Conservation (phyloP, 106 monocot genomes). For the Dendrobium catenatum region DNA sequence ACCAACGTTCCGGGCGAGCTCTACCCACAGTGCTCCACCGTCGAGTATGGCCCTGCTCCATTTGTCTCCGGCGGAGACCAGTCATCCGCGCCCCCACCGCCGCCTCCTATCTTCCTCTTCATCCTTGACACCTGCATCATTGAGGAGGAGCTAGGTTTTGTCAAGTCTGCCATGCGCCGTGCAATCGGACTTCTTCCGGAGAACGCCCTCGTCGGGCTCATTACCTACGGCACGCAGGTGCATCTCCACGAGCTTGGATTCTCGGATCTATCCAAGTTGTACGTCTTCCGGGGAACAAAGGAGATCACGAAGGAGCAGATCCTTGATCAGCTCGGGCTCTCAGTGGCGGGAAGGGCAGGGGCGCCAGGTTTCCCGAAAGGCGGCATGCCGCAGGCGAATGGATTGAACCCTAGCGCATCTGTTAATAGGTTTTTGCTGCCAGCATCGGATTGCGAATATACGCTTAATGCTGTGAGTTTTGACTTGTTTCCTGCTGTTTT, state of each 20-base stretch:
- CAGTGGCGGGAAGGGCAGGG: constrained; percentile 16
- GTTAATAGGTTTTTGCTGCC: constrained; percentile 80
- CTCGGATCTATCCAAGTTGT: constrained; percentile 67
- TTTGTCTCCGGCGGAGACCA: not conserved
- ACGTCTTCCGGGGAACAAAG: constrained; percentile 83
- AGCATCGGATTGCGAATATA: constrained; percentile 83
- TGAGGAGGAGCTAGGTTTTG: constrained; percentile 84
- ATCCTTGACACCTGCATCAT: constrained; percentile 85
- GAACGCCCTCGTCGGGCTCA: constrained; percentile 75
- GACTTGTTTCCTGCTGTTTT: not conserved
- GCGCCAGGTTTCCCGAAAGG: constrained; percentile 18
- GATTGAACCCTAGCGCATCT: constrained; percentile 17
- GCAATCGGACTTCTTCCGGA: constrained; percentile 79
- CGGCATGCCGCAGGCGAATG: constrained; percentile 24
- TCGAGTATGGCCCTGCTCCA: constrained; percentile 53
- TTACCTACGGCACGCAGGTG: constrained; percentile 90
- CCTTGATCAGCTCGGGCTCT: constrained; percentile 82
- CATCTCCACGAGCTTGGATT: constrained; percentile 92
- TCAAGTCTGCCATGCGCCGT: constrained; percentile 71
- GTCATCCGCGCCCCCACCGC: constrained; percentile 12
- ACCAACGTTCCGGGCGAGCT: constrained; percentile 85
- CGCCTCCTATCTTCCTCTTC: constrained; percentile 73
- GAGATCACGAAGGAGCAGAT: constrained; percentile 83
- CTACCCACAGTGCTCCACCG: constrained; percentile 72
- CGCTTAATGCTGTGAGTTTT: constrained; percentile 63